Conservation (phyloP, 2,329 filamentous ascomycete species). For the Neonectria hederae region DNA sequence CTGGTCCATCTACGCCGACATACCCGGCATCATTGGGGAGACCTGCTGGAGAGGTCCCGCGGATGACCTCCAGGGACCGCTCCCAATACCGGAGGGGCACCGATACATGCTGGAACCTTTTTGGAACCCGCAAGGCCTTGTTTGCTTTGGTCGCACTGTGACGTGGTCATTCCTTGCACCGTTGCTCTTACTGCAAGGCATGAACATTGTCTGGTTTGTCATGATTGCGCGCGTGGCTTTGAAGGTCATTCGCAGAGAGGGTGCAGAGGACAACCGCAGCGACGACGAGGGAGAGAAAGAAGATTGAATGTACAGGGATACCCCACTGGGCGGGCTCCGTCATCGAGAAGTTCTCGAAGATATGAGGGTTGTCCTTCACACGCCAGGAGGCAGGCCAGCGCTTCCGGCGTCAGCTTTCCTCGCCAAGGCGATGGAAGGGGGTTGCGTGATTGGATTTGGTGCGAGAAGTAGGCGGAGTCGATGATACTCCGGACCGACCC, state of each 20-base stretch:
- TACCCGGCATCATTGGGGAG: constrained; percentile 16
- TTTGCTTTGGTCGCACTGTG: constrained; percentile 14
- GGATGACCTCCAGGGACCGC: constrained; percentile 6
- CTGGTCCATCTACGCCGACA: constrained; percentile 65
- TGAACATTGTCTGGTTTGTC: constrained; percentile 22
- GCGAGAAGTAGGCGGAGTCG: not conserved
- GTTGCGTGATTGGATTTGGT: not conserved
- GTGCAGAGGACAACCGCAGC: constrained; percentile 24
- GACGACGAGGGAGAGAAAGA: constrained; percentile 21
- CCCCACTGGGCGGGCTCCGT: not conserved
- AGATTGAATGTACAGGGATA: not conserved
- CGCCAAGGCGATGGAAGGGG: not conserved
- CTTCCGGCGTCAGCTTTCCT: not conserved
- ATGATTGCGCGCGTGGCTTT: constrained; percentile 25
- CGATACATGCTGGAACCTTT: constrained; percentile 22
- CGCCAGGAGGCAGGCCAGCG: not conserved
- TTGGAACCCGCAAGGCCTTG: constrained; percentile 13
- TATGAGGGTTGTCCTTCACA: not conserved
- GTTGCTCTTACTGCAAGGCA: constrained; percentile 16
- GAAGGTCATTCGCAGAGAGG: constrained; percentile 15
- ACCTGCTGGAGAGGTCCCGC: constrained; percentile 12
- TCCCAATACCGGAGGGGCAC: constrained; percentile 1
- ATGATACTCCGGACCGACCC: not conserved
- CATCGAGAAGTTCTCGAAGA: not conserved
- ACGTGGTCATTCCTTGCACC: constrained; percentile 23